phyloP scores from a whole-genome alignment of 371 early-diverging fungal species.

The Fennellomyces sp. region DNA sequence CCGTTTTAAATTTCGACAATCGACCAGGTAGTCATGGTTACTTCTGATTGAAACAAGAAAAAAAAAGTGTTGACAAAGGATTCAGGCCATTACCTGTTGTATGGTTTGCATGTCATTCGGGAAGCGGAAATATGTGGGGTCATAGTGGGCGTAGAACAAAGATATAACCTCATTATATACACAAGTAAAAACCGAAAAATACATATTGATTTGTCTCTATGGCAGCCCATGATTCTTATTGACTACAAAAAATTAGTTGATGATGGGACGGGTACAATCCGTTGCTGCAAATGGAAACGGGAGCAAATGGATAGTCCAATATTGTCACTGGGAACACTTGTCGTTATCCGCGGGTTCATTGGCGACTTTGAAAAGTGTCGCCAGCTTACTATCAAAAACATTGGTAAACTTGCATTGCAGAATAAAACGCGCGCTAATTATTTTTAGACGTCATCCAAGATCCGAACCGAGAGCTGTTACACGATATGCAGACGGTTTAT shows the following conservation, averaged over 20 bases:
- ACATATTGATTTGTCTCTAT: too few species aligned
- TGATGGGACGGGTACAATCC: slow-evolving; percentile 6
- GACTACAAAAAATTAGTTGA: too few species aligned
- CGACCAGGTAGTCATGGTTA: not conserved
- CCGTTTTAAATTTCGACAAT: not conserved
- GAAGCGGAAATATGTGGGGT: slow-evolving; percentile 7
- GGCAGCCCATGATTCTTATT: too few species aligned
- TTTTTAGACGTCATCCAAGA: not conserved
- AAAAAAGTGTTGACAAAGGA: not conserved
- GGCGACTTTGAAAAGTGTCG: not conserved
- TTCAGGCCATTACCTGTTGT: slow-evolving; percentile 3
- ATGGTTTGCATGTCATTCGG: not conserved
- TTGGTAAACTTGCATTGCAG: not conserved
- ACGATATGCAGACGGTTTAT: not conserved
- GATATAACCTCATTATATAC: slow-evolving; percentile 1
- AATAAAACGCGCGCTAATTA: too few species aligned
- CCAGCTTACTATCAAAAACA: not conserved
- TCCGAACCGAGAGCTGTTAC: slow-evolving; percentile 3
- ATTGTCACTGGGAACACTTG: not conserved
- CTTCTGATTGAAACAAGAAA: not conserved
- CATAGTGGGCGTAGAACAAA: slow-evolving; percentile 4
- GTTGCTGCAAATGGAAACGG: slow-evolving; percentile 5
- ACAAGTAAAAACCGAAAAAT: slow-evolving; percentile 2
- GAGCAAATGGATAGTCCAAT: not conserved
- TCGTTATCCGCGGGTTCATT: not conserved